These are phyloP conservation scores for Stephanodiscus minutulus DNA, from an alignment of 108 stramenopile species.

Conservation along the genomic window DNA sequence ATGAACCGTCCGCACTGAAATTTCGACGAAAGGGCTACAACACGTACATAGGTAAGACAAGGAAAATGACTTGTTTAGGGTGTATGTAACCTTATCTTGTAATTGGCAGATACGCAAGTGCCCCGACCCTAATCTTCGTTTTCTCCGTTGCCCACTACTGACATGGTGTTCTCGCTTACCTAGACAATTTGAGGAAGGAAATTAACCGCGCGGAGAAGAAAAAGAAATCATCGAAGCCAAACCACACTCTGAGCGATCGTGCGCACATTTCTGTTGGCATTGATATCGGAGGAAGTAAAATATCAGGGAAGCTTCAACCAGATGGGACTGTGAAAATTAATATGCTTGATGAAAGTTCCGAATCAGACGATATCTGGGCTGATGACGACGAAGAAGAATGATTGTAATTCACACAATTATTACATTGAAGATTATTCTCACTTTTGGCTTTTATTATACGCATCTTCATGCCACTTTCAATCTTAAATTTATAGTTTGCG, in stretches of 20 bases:
- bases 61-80: too few relatives aligned
- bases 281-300: slow-evolving; percentile 5
- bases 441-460: too few relatives aligned
- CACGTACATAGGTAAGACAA: slow-evolving; percentile 8
- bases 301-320: slow-evolving; percentile 3
- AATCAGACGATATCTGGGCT: slow-evolving; percentile 10
- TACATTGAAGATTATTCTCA: too few relatives aligned
- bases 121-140: too few relatives aligned
- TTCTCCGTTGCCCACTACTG: too few relatives aligned
- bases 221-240: slow-evolving; percentile 4
- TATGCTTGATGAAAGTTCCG: slow-evolving; percentile 18
- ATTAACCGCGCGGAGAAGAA: slow-evolving; percentile 13
- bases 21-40: slow-evolving; percentile 28
- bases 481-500: too few relatives aligned
- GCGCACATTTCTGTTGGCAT: slow-evolving; percentile 3
- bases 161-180: slow-evolving; percentile 1
- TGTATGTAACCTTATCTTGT: too few relatives aligned
- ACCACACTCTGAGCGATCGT: background rate
- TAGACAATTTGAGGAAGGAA: slow-evolving; percentile 32
- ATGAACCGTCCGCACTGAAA: slow-evolving; percentile 7
- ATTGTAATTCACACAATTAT: too few relatives aligned
- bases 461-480: too few relatives aligned
- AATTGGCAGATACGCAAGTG: too few relatives aligned
- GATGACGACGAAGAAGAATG: slow-evolving; percentile 15
- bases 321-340: slow-evolving; percentile 20